Evolutionary conservation across 2,329 filamentous ascomycete genomes (phyloP).

Genomic region (Purpureocillium lavendulum): DNA sequence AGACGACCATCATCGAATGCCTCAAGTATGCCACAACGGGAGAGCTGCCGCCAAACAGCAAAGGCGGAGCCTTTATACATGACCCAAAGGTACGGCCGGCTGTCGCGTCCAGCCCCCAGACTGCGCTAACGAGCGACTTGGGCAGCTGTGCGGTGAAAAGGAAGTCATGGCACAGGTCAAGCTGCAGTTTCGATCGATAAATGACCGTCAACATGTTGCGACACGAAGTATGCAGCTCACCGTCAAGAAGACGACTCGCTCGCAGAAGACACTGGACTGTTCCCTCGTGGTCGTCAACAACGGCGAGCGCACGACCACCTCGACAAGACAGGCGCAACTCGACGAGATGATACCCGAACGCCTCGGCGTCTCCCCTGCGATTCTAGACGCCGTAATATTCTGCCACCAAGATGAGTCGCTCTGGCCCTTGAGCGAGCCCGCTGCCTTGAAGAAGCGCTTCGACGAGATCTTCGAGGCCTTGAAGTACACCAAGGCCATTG

Average conservation of each 20-base stretch:
- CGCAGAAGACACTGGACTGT: slow-evolving; percentile 78
- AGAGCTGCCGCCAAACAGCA: slow-evolving; percentile 84
- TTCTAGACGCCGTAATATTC: slow-evolving; percentile 93
- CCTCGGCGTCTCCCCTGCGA: slow-evolving; percentile 80
- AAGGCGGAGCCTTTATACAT: slow-evolving; percentile 87
- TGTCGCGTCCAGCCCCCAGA: background rate
- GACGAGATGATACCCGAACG: slow-evolving; percentile 78
- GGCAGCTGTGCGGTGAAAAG: slow-evolving; percentile 68
- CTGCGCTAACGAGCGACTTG: slow-evolving; percentile 7
- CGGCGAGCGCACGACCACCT: slow-evolving; percentile 71
- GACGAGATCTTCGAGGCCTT: slow-evolving; percentile 96
- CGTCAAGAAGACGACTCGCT: slow-evolving; percentile 69
- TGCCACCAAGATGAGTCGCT: slow-evolving; percentile 97
- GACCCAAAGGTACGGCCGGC: slow-evolving; percentile 67
- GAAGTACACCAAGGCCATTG: slow-evolving; percentile 96
- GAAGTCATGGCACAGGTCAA: slow-evolving; percentile 89
- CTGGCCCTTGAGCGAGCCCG: slow-evolving; percentile 90
- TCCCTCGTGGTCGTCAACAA: slow-evolving; percentile 67
- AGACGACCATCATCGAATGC: slow-evolving; percentile 98
- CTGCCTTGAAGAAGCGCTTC: slow-evolving; percentile 82
- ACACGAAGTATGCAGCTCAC: slow-evolving; percentile 80
- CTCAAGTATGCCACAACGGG: slow-evolving; percentile 97
- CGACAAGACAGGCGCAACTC: slow-evolving; percentile 71
- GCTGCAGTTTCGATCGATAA: slow-evolving; percentile 73
- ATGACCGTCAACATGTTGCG: slow-evolving; percentile 71